Evolutionary conservation across 202 grass and related monocot species (phyloP), one percentile per base, ranked within the genome.

Genomic region (Zoysia matrella): DNA sequence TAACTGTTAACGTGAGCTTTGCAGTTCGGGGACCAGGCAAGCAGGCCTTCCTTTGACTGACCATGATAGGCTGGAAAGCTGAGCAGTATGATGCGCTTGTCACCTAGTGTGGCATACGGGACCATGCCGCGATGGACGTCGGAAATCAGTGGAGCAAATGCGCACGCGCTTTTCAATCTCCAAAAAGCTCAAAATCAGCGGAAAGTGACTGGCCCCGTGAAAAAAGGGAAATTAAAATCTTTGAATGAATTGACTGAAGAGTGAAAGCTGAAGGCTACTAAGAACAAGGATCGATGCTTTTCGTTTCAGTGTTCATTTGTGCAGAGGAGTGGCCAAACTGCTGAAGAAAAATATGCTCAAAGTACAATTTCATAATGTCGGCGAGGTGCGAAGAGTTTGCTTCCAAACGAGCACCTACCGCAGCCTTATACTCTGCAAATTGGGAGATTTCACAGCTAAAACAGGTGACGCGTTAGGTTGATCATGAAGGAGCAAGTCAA

Each of bases 81-180:
- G 77, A 47, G 84, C 63, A 81, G 71, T 69, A 69, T 62, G 84
- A 85, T 79, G 83, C 83, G 42, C 69, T 80, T 85, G 83, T 85
- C 75, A 79, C 62, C 57, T 85, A 73, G 77, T 73, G 70, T 51
- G 47, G 47, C 43, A 46, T 9, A 47, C 45, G 39, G 13, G 47
- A 66, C 30, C 30, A 36, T 36, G 30, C 30, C 30, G 71, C 80
- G 18, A 83, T 69, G 81, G 43, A 13, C 46, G 39, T 77, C 30
- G 47, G n/a, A 77, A 70, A 70, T 54, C 30, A 36, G 30, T 36
- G 53, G 40, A 77, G 15, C 46, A 48, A 30, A 60, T 67, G 45
- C 45, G 57, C 71, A 36, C 30, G 68, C 14, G 45, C 61, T 72
- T 80, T 86, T 22, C 61, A 46, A 52, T 6, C 60, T 65, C 68